These are phyloP conservation scores for Clarireedia hainanense DNA, from an alignment of 2,329 filamentous ascomycete species.

Conservation along the genomic window DNA sequence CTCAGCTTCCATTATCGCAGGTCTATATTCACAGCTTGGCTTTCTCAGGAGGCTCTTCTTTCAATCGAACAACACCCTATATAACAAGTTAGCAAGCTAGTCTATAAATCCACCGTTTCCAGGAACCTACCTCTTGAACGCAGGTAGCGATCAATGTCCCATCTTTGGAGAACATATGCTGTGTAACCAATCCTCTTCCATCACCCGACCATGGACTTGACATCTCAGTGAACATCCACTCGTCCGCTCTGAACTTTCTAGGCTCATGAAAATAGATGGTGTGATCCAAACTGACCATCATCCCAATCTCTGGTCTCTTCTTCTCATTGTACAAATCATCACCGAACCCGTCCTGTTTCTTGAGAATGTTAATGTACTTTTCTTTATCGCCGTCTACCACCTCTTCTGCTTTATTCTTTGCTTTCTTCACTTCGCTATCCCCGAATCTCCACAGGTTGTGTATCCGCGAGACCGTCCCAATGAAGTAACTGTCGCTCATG, in stretches of 20 bases:
- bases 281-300: slow-evolving; percentile 80
- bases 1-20: background rate
- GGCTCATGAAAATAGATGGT: slow-evolving; percentile 62
- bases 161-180: slow-evolving; percentile 64
- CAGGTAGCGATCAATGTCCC: slow-evolving; percentile 71
- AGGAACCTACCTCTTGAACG: slow-evolving; percentile 56
- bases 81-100: slow-evolving; percentile 6
- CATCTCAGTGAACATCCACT: slow-evolving; percentile 78
- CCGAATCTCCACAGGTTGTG: slow-evolving; percentile 74
- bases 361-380: slow-evolving; percentile 36
- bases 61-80: slow-evolving; percentile 27
- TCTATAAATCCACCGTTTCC: background rate
- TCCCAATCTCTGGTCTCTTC: slow-evolving; percentile 57
- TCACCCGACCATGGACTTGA: slow-evolving; percentile 74
- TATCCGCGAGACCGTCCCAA: slow-evolving; percentile 76
- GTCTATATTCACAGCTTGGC: slow-evolving; percentile 8
- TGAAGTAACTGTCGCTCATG: slow-evolving; percentile 88
- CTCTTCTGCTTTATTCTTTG: background rate
- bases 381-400: slow-evolving; percentile 36
- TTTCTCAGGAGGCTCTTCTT: slow-evolving; percentile 14
- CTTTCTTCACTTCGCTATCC: slow-evolving; percentile 26
- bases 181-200: slow-evolving; percentile 66
- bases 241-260: slow-evolving; percentile 48
- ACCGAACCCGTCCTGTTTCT: slow-evolving; percentile 28
- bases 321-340: slow-evolving; percentile 42